These are phyloP conservation scores for Pythium dissotocum DNA, from an alignment of 352 stramenopile genomes.

Conservation along the genomic window DNA sequence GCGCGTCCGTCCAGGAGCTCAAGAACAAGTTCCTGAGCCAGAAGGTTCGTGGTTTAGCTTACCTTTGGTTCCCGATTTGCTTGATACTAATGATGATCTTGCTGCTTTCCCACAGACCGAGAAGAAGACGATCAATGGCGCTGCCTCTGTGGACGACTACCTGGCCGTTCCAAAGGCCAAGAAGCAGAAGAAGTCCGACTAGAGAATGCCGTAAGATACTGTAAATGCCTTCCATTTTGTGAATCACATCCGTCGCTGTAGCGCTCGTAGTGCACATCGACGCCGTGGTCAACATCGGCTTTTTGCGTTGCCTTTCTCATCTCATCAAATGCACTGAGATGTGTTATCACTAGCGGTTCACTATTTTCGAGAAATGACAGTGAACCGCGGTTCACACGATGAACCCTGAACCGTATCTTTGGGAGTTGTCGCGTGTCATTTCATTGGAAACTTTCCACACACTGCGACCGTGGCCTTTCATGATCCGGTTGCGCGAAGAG, in stretches of 20 bases:
- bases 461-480: constrained; percentile 29
- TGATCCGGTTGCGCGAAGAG: constrained; percentile 16
- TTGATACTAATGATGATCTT: not conserved
- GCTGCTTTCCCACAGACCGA: constrained; percentile 27
- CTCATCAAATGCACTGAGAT: not conserved
- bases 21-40: constrained; percentile 86
- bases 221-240: constrained; percentile 1
- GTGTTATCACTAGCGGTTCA: constrained; percentile 9
- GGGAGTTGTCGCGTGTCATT: constrained; percentile 24
- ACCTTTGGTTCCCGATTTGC: not conserved
- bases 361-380: constrained; percentile 1
- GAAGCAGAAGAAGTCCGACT: constrained; percentile 53
- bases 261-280: too few relatives aligned
- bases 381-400: constrained; percentile 19
- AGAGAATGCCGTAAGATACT: constrained; percentile 9
- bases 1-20: constrained; percentile 60
- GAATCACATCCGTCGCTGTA: not conserved
- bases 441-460: constrained; percentile 26
- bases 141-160: constrained; percentile 57
- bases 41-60: constrained; percentile 38
- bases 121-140: constrained; percentile 37
- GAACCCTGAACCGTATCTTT: constrained; percentile 23
- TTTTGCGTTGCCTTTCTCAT: constrained; percentile 1
- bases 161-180: constrained; percentile 56
- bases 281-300: too few relatives aligned